Evolutionary conservation across 2,329 filamentous ascomycete genomes (phyloP).

Genomic region (Zasmidium citrigriseum): DNA sequence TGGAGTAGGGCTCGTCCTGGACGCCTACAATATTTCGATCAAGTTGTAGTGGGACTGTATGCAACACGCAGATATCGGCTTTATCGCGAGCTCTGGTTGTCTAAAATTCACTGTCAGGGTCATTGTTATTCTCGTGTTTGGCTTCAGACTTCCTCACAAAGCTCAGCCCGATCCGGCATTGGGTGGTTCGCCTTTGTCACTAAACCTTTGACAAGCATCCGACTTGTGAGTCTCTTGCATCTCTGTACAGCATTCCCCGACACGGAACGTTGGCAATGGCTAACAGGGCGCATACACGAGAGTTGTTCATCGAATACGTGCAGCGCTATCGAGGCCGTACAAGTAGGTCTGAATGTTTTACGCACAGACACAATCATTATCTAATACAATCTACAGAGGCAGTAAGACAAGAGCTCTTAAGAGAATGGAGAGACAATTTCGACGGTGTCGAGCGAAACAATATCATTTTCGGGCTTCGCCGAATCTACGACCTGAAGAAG

Average conservation of each 20-base stretch:
- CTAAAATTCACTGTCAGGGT: no score
- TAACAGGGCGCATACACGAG: background rate
- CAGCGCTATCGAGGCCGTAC: background rate
- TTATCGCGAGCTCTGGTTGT: no score
- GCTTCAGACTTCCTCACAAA: no score
- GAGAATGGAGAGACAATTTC: background rate
- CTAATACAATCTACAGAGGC: background rate
- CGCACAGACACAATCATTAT: background rate
- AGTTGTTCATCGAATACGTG: background rate
- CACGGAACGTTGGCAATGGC: background rate
- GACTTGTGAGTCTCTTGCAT: background rate
- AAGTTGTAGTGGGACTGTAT: slow-evolving; percentile 57
- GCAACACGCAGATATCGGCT: no score
- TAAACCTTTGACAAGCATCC: background rate
- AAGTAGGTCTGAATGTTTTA: background rate
- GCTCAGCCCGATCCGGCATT: no score
- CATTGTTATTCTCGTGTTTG: no score
- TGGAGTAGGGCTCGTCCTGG: slow-evolving; percentile 66
- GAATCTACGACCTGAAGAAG: background rate
- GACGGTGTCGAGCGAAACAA: background rate
- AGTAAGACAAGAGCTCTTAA: background rate
- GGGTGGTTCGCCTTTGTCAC: no score
- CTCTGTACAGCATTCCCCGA: background rate
- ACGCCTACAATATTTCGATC: slow-evolving; percentile 67
- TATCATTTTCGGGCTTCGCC: background rate